Percentiles rank a stretch among this genome's conserved stretches.
Evolutionary conservation across 768 basidiomycete species (phyloP).

Genomic region (Xerocomellus chrysenteron): DNA sequence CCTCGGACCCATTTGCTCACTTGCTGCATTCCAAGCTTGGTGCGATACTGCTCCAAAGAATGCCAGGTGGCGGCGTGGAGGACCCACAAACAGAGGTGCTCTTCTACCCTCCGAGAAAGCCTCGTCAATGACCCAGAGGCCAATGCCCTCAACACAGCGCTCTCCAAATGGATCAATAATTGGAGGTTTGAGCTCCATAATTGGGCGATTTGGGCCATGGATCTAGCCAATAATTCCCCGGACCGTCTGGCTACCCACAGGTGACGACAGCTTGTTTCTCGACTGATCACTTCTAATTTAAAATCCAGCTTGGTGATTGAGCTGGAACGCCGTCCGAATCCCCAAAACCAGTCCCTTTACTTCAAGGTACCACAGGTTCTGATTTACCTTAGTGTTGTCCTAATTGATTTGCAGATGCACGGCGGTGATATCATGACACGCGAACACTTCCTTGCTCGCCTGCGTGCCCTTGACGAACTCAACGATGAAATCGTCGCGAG

Average conservation of each 20-base stretch:
- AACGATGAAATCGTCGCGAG: conserved; percentile 21
- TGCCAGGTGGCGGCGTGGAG: conserved; percentile 31
- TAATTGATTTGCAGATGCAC: conserved; percentile 16
- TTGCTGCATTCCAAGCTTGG: conserved; percentile 14
- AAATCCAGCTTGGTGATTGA: conserved; percentile 22
- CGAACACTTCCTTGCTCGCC: conserved; percentile 12
- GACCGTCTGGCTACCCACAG: conserved; percentile 27
- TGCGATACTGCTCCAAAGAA: conserved; percentile 31
- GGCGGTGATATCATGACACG: conserved; percentile 25
- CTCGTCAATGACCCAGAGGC: conserved; percentile 14
- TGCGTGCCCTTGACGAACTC: conserved; percentile 12
- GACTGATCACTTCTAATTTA: not conserved
- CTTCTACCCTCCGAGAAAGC: conserved; percentile 7
- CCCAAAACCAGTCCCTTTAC: conserved; percentile 12
- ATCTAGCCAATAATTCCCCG: conserved; percentile 26
- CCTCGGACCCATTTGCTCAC: not conserved
- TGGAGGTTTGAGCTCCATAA: conserved; percentile 23
- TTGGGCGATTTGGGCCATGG: conserved; percentile 23
- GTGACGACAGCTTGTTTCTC: conserved; percentile 2
- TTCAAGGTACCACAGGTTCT: conserved; percentile 19
- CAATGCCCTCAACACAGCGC: conserved; percentile 17
- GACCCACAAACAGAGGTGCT: conserved; percentile 26
- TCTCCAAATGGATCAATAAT: conserved; percentile 28
- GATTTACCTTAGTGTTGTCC: not conserved
- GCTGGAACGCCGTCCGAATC: conserved; percentile 18